These are phyloP conservation scores for Epichloe festucae DNA, from an alignment of 2,329 filamentous ascomycete species.

Conservation along the genomic window DNA sequence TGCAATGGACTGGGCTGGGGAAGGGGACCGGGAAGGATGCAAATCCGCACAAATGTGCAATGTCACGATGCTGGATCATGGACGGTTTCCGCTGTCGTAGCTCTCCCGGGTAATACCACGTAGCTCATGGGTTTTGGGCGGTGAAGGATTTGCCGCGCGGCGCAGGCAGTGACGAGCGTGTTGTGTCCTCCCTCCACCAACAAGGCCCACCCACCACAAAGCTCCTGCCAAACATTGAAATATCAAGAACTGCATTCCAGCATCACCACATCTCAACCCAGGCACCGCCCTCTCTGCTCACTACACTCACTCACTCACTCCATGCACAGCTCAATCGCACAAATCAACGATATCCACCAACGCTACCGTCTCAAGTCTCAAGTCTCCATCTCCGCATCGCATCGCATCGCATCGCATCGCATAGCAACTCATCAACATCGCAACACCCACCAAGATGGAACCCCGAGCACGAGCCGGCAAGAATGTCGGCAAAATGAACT, in stretches of 20 bases:
- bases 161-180: neutral
- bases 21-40: neutral
- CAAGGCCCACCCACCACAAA: too few species aligned
- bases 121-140: neutral
- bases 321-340: too few species aligned
- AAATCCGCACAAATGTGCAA: neutral
- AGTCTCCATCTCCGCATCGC: too few species aligned
- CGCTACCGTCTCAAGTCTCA: too few species aligned
- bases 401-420: too few species aligned
- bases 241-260: too few species aligned
- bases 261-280: too few species aligned
- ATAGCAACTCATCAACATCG: constrained; percentile 15
- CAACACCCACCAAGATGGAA: constrained; percentile 40
- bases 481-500: constrained; percentile 75
- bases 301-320: too few species aligned
- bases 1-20: neutral
- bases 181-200: too few species aligned
- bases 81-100: neutral
- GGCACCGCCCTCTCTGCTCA: too few species aligned
- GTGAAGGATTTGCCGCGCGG: constrained; percentile 22
- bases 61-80: neutral
- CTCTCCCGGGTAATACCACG: neutral
- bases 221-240: too few species aligned
- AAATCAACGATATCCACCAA: too few species aligned
- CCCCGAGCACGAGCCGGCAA: constrained; percentile 64